Evolutionary conservation across 768 basidiomycete genomes (phyloP), one percentile per base, ranked within the genome.

Genomic region (Kwoniella sp.): DNA sequence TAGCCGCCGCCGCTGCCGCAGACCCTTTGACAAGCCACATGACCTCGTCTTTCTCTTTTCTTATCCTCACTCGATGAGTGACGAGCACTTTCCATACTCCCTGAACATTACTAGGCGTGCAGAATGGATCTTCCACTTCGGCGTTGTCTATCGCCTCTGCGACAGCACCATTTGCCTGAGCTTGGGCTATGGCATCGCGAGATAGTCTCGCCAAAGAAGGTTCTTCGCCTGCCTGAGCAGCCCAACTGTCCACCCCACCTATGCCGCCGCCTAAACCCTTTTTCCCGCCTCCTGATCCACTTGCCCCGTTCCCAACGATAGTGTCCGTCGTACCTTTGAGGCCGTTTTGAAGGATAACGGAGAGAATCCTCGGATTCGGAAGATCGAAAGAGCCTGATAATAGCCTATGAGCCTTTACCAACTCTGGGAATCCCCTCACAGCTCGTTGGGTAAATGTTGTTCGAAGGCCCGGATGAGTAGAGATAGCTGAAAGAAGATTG

Each of bases 1-100:
- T 17, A 9, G 1, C 19, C 48, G 33, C 37, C 8, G 40, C 53
- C 27, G 40, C 56, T 13, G 19, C 56, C n/a, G 73, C 70, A n/a
- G 53, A 46, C 5, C 68, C 69, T 29, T 70, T 72, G 40, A 76
- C 30, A 26, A 73, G 36, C 64, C 65, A 76, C 74, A 76, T 76
- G 36, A 73, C 58, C 30, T 70, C 67, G 19, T 55, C 61, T 21
- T 66, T 60, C 50, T 68, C 67, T 2, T 40, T 48, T 52, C 74
- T 33, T 49, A 51, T 58, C n/a, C 49, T 57, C 24, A 68, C 53
- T 19, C 74, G 50, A 64, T 76, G 74, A 17, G 58, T 29, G 7
- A 72, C 12, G 17, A 48, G 57, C 22, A 59, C 52, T 12, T 46
- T 44, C 37, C 63, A 72, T 1, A 73, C 65, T 25, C 68, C 70